Evolutionary conservation across 306 rosid genomes (phyloP).

Genomic region (Rosa lucieae): DNA sequence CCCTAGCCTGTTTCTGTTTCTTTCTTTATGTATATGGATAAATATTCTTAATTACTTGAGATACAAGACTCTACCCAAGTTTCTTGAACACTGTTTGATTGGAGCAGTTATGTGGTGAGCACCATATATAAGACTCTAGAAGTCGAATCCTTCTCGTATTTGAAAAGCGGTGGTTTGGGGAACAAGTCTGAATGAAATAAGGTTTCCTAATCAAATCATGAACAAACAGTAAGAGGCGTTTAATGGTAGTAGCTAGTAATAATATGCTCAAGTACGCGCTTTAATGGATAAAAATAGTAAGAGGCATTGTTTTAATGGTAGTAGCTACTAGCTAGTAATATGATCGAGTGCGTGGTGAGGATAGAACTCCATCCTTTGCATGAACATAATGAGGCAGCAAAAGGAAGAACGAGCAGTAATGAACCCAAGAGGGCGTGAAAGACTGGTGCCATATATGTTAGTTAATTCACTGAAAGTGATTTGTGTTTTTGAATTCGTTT

Average conservation of each 20-base stretch:
- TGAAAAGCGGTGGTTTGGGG: background rate
- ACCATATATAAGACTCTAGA: background rate
- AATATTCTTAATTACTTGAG: background rate
- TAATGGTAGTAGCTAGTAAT: no score
- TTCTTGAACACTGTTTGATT: background rate
- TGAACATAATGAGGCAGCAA: conserved; percentile 1
- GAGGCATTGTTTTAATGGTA: no score
- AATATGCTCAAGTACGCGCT: no score
- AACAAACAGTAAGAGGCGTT: background rate
- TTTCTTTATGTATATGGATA: background rate
- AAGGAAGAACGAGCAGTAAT: conserved; percentile 24
- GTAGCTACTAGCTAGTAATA: no score
- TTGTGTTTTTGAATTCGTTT: background rate
- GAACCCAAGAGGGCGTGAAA: conserved; percentile 24
- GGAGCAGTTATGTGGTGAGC: background rate
- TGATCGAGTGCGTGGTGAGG: no score
- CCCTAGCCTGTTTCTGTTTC: background rate
- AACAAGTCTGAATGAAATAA: background rate
- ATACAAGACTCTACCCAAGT: background rate
- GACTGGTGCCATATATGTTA: conserved; percentile 9
- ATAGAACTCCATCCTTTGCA: background rate
- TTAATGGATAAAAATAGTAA: no score
- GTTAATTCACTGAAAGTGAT: no score
- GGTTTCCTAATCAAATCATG: background rate
- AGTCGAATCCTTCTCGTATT: background rate